These are phyloP conservation scores for Striga hermonthica DNA, from an alignment of 305 asterid species.

Conservation along the genomic window DNA sequence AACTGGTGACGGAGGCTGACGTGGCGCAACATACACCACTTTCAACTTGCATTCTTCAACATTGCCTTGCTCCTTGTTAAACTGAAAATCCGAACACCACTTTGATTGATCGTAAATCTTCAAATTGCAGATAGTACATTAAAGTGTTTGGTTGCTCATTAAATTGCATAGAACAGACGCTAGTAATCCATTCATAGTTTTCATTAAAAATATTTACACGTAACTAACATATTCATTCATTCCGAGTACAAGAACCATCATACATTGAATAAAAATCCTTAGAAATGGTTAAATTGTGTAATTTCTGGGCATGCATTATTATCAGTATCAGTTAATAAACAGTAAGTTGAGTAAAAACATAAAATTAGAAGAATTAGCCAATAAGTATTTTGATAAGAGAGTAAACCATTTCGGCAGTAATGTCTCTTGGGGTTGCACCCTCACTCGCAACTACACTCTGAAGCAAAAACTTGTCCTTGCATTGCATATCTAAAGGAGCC, in stretches of 20 bases:
- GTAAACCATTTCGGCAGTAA: slow-evolving; percentile 56
- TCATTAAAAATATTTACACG: too few species aligned
- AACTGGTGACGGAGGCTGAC: slow-evolving; percentile 80
- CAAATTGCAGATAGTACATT: background rate
- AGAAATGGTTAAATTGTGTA: slow-evolving; percentile 2
- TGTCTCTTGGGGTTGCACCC: slow-evolving; percentile 43
- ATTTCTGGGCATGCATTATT: slow-evolving; percentile 2
- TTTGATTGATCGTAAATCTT: background rate
- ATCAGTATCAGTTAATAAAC: slow-evolving; percentile 5
- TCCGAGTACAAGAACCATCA: background rate
- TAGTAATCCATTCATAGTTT: background rate
- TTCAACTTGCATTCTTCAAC: slow-evolving; percentile 77
- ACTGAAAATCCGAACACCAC: slow-evolving; percentile 41
- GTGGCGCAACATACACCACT: slow-evolving; percentile 67
- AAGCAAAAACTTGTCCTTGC: slow-evolving; percentile 59
- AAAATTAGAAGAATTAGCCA: background rate
- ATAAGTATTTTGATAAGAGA: slow-evolving; percentile 21
- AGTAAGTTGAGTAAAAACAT: slow-evolving; percentile 3
- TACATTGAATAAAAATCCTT: slow-evolving; percentile 15
- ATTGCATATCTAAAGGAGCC: slow-evolving; percentile 55
- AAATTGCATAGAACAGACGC: background rate
- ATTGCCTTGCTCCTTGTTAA: slow-evolving; percentile 63
- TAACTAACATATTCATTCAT: background rate
- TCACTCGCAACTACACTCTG: slow-evolving; percentile 48
- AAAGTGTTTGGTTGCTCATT: too few species aligned